These are phyloP conservation scores for Calonectria hawksworthii DNA, from an alignment of 2,329 filamentous ascomycete species.

Conservation along the genomic window DNA sequence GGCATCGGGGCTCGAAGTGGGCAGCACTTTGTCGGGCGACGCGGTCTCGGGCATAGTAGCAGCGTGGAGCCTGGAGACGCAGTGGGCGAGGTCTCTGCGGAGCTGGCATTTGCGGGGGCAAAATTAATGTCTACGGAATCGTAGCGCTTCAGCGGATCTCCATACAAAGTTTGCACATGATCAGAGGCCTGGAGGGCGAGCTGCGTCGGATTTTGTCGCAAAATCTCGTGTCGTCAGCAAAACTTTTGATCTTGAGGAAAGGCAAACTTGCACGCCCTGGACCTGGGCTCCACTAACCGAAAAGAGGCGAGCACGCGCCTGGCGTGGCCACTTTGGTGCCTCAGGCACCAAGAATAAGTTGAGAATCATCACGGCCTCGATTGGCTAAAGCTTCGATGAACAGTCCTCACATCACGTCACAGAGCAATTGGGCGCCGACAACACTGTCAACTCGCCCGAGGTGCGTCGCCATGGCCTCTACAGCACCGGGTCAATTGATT, in stretches of 20 bases:
- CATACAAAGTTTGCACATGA: slow-evolving; percentile 68
- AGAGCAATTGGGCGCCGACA: slow-evolving; percentile 55
- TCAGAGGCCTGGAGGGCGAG: slow-evolving; percentile 63
- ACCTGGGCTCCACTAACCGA: slow-evolving; percentile 44
- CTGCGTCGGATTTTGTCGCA: slow-evolving; percentile 59
- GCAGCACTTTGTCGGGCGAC: slow-evolving; percentile 63
- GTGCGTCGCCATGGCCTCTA: slow-evolving; percentile 37
- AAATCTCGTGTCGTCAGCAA: slow-evolving; percentile 64
- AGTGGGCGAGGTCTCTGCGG: slow-evolving; percentile 67
- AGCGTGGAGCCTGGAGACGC: slow-evolving; percentile 58
- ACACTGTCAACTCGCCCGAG: slow-evolving; percentile 49
- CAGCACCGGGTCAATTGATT: slow-evolving; percentile 24
- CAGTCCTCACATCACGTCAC: slow-evolving; percentile 48
- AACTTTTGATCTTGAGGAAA: slow-evolving; percentile 58
- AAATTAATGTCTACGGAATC: slow-evolving; percentile 70
- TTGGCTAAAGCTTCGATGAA: slow-evolving; percentile 48
- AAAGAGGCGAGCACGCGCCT: slow-evolving; percentile 43
- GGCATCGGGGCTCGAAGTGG: slow-evolving; percentile 47
- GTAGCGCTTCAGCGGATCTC: slow-evolving; percentile 60
- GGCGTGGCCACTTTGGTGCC: slow-evolving; percentile 43
- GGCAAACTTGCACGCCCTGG: slow-evolving; percentile 45
- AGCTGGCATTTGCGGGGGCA: slow-evolving; percentile 69
- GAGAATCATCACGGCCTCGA: slow-evolving; percentile 51
- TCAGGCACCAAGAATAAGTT: slow-evolving; percentile 49
- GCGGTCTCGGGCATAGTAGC: slow-evolving; percentile 73